Evolutionary conservation across 1,284 basidiomycete genomes (phyloP), one percentile per base, ranked within the genome.

Genomic region (Ganoderma leucocontextum): DNA sequence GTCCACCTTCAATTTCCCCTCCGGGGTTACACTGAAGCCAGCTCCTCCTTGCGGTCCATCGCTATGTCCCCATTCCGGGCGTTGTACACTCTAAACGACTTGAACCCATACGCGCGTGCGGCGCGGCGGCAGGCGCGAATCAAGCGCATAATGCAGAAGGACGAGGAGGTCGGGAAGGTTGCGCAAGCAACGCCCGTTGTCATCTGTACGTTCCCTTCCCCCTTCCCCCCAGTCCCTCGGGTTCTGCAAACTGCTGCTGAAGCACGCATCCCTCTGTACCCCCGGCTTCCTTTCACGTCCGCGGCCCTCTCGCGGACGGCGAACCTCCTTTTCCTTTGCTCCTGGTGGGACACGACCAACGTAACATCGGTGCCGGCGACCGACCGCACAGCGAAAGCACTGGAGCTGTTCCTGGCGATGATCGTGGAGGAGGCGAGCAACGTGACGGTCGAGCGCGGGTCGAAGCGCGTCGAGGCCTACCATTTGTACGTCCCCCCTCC

Each of bases 111-210:
- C 5, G 9, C 8, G 22, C 25, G 9, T 49, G 3, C 4, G 13
- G 47, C 69, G 33, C 66, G 33, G 4, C n/a, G 33, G 9, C 58
- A 95, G 95, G 97, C 97, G 8, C 90, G 97, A 65, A 99, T 99
- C 84, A 99, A 99, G 87, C 96, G 97, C 85, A 98, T 99, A 70
- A 99, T 99, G 95, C 97, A 99, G 84, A 96, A 97, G 80, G 97
- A 99, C 79, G 98, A 99, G 79, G 97, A 99, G 79, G 97, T 99
- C 19, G 97, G 98, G 66, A 99, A 99, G 81, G 95, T 99, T 22
- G 97, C 98, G 1, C 95, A 96, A 78, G 97, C 96, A 17, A 98
- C 97, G 5, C 98, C 98, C 0, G 90, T 99, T 68, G 94, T 98
- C 71, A 98, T 99, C 75, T 99, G 98, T 99, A 78, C 80, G 95